Base-by-base conservation (phyloP, 2,329 filamentous ascomycete species). In the Zymoseptoria crescenta region DNA sequence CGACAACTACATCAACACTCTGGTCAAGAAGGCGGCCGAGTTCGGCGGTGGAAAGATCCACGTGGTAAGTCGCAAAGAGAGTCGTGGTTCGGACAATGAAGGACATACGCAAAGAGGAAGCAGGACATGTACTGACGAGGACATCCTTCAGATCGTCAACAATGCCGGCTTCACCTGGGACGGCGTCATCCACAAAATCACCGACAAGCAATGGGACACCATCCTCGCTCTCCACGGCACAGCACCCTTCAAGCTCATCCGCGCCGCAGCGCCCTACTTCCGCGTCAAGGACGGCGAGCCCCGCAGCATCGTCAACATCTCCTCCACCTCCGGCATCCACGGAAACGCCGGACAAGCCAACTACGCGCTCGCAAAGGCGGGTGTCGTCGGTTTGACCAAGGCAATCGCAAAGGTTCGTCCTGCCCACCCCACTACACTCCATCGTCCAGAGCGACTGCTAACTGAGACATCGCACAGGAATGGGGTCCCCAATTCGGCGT, bases 131-230 rank as follows among this genome's bases (percentile, higher is more conserved):
- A 2, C 10, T 41, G 35, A 45, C 4, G 7, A 3, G 35, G 3
- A 10, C 16, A 1, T 2, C 3, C 10, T 4, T 4, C 1, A 45
- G 35, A 87, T 96, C 58, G 88, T 96, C 60, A 95, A 96, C 76
- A 96, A 96, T 73, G 91, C 91, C 0, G 91, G 90, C 49, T 95
- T 90, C 76, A 96, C 91, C 0, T 96, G 91, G 89, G 91, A 96
- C 73, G 91, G 87, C 6, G 90, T 95, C 48, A 91, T 95, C 65
- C 89, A 95, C 80, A 95, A 94, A 81, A 93, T 91, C 80, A 88
- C 86, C 16, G 89, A 95, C 79, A 89, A 89, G 77, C 90, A 95
- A 80, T 95, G 89, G 89, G 87, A 94, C 63, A 91, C 87, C 55
- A 96, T 96, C 73, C 77, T 96, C 29, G 84, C 87, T 21, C 80